Evolutionary conservation across 805 yeast species (phyloP).

Genomic region (Saturnispora mendoncae): DNA sequence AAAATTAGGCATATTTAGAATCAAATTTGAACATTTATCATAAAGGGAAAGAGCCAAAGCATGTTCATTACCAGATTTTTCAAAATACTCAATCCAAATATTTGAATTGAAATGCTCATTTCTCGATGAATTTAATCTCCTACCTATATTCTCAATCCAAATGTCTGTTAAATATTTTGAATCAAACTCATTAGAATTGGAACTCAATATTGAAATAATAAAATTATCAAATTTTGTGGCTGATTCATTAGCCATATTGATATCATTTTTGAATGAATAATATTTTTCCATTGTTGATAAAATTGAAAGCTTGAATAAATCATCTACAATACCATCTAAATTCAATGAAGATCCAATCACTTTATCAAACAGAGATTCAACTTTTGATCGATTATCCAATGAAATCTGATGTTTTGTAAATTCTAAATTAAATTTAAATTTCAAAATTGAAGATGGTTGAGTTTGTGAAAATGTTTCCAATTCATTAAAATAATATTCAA

Average conservation of each 20-base stretch:
- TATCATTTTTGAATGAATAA: background rate
- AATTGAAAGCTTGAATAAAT: background rate
- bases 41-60: conserved; percentile 20
- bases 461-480: conserved; percentile 31
- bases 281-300: conserved; percentile 3
- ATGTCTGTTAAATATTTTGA: conserved; percentile 1
- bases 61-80: background rate
- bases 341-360: background rate
- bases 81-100: conserved; percentile 5
- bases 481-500: conserved; percentile 46
- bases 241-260: background rate
- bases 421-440: conserved; percentile 15
- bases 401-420: conserved; percentile 21
- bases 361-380: conserved; percentile 12
- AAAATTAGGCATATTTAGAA: conserved; percentile 40
- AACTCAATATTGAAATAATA: background rate
- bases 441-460: conserved; percentile 23
- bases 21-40: conserved; percentile 23
- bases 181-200: background rate
- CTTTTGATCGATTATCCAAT: conserved; percentile 10
- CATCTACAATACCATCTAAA: background rate
- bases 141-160: conserved; percentile 2
- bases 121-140: conserved; percentile 6
- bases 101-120: background rate
- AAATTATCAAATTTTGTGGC: conserved; percentile 1